Evolutionary conservation across 805 yeast genomes (phyloP).

Genomic region (Komagataella pastoris): DNA sequence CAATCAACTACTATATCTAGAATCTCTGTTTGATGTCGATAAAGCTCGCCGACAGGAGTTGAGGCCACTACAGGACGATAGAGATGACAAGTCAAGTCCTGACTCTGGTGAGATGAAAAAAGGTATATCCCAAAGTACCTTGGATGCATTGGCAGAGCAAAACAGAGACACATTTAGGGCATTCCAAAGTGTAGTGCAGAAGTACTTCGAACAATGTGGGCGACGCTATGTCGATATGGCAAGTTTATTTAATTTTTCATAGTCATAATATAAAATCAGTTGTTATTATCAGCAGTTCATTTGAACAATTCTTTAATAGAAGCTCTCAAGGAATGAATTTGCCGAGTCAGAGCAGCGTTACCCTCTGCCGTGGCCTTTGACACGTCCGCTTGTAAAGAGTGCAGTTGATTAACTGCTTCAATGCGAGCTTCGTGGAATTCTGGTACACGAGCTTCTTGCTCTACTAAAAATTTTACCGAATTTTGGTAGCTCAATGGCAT

Average conservation of each 20-base stretch:
- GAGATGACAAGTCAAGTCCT: conserved; percentile 7
- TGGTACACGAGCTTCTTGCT: conserved; percentile 22
- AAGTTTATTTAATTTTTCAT: conserved; percentile 56
- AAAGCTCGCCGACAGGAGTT: conserved; percentile 48
- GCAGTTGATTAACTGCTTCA: conserved; percentile 1
- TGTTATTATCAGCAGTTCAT: background rate
- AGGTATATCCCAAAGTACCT: conserved; percentile 31
- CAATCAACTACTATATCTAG: conserved; percentile 73
- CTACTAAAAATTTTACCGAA: conserved; percentile 12
- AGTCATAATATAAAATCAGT: background rate
- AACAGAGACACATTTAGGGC: conserved; percentile 48
- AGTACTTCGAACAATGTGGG: conserved; percentile 71
- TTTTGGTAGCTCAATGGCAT: conserved; percentile 37
- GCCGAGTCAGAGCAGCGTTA: background rate
- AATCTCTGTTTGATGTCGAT: conserved; percentile 69
- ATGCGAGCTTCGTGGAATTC: conserved; percentile 16
- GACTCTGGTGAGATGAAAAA: background rate
- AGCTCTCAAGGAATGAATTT: background rate
- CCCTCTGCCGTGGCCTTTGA: background rate
- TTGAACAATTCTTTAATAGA: background rate
- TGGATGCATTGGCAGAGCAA: conserved; percentile 69
- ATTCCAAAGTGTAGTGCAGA: conserved; percentile 47
- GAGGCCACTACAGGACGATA: conserved; percentile 28
- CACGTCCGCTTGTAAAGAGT: background rate
- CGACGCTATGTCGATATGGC: conserved; percentile 83